These are phyloP conservation scores for Cutaneotrichosporon daszewskae DNA, from an alignment of 1,284 basidiomycete genomes.

Conservation along the genomic window DNA sequence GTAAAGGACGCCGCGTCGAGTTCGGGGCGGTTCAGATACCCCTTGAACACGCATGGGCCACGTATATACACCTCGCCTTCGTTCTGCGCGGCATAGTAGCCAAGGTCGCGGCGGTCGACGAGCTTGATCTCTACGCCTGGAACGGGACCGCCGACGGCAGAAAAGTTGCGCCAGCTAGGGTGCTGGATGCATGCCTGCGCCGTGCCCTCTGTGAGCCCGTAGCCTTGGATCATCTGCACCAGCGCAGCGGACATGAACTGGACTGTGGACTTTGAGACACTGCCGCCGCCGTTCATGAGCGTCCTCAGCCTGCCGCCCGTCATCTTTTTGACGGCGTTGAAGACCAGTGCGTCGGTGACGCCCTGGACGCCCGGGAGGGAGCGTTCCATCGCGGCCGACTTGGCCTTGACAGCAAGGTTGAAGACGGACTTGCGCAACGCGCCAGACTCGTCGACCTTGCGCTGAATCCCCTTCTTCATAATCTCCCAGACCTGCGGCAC, in stretches of 20 bases:
- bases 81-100: slow-evolving; percentile 63
- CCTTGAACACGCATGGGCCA: slow-evolving; percentile 57
- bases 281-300: slow-evolving; percentile 57
- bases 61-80: slow-evolving; percentile 78
- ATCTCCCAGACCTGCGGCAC: slow-evolving; percentile 86
- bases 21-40: slow-evolving; percentile 52
- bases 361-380: slow-evolving; percentile 59
- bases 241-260: slow-evolving; percentile 77
- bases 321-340: slow-evolving; percentile 65
- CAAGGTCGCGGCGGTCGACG: slow-evolving; percentile 68
- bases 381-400: slow-evolving; percentile 57
- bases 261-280: slow-evolving; percentile 76
- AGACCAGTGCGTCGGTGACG: slow-evolving; percentile 68
- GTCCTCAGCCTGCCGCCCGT: slow-evolving; percentile 78
- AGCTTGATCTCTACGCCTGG: slow-evolving; percentile 84
- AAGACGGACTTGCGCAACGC: slow-evolving; percentile 64
- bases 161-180: slow-evolving; percentile 41
- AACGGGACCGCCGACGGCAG: slow-evolving; percentile 70
- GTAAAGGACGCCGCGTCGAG: slow-evolving; percentile 82
- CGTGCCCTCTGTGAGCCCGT: slow-evolving; percentile 89
- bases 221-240: slow-evolving; percentile 76
- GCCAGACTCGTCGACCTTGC: slow-evolving; percentile 72
- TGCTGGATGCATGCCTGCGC: slow-evolving; percentile 47
- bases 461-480: slow-evolving; percentile 53
- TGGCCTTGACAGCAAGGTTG: slow-evolving; percentile 60